Evolutionary conservation across 805 yeast genomes (phyloP), one percentile per base, ranked within the genome.

Genomic region (Cyberlindnera samutprakarnensis): DNA sequence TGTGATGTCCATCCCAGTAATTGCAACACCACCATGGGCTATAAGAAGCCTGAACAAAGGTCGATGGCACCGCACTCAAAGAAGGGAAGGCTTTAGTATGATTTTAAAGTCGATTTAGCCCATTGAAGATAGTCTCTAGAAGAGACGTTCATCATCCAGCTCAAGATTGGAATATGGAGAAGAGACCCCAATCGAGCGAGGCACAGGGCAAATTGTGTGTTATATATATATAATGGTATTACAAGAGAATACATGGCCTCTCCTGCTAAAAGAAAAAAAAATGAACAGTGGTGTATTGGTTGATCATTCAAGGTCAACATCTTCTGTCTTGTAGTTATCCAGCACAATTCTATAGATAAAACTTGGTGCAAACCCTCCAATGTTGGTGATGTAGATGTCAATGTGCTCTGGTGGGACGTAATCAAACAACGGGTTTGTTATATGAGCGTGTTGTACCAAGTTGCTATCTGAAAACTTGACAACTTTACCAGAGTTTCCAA

Each of bases 301-400:
- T n/a, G n/a, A 19, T 19, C 21, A 19, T 19, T 19, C 76, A 41
- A 79, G 61, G 46, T 67, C 68, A 37, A 73, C 84, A 62, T 92
- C 97, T 48, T 80, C 87, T 32, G 78, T 74, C 57, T 82, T 81
- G 59, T 92, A 92, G 59, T 90, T 86, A 58, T 92, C 98, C 63
- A 88, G 73, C 14, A 92, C 95, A 34, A 92, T 82, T 59, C 98
- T 78, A 59, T 92, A 92, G 33, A 92, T 82, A 61, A 92, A 92
- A 47, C 90, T 85, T 28, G 98, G 97, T 17, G 97, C 84, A 54
- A 83, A 87, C 12, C 97, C 97, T 30, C 97, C 98, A 36, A 51
- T 46, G 54, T 92, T 90, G 9, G 98, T 90, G 48, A 92, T 84
- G 56, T 82, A 86, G 39, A 92, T 86, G 57, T 92, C 96, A 41